Evolutionary conservation across 148 eudicot genomes (phyloP).

Genomic region (Heliamphora exappendiculata): DNA sequence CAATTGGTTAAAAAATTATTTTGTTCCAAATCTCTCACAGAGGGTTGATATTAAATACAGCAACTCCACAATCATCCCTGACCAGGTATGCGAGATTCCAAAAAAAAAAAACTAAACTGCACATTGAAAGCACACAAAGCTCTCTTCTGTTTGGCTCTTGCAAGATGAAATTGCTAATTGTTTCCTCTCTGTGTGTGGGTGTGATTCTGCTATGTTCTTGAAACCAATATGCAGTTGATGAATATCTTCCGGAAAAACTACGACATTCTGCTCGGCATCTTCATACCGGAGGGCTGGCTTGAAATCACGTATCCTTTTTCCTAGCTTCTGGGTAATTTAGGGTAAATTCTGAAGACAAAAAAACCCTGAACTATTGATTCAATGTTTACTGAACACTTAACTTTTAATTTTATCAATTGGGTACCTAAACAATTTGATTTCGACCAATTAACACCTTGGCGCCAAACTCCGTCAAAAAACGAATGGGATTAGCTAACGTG

Average conservation of each 20-base stretch:
- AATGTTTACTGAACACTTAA: no score
- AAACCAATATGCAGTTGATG: constrained; percentile 46
- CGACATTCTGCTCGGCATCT: constrained; percentile 59
- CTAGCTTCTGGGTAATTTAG: no score
- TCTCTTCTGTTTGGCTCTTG: background rate
- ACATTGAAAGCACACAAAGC: no score
- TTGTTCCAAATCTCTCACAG: constrained; percentile 26
- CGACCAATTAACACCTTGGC: no score
- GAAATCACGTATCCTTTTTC: constrained; percentile 77
- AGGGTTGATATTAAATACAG: constrained; percentile 55
- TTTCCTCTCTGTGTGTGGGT: background rate
- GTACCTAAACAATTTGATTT: no score
- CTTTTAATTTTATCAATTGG: no score
- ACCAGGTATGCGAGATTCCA: constrained; percentile 31
- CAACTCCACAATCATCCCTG: constrained; percentile 52
- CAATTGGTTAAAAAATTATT: background rate
- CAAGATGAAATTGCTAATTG: background rate
- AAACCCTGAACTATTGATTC: no score
- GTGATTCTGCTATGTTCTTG: background rate
- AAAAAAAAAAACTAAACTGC: background rate
- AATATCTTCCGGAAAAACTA: constrained; percentile 75
- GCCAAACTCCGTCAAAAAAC: no score
- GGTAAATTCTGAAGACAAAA: no score
- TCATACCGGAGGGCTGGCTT: constrained; percentile 94
- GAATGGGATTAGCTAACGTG: no score